A percentile compares a stretch with the other conserved stretches of the same genome.
These are phyloP conservation scores for Paramecium sexaurelia DNA, from an alignment of 73 alveolate genomes.

Conservation along the genomic window DNA sequence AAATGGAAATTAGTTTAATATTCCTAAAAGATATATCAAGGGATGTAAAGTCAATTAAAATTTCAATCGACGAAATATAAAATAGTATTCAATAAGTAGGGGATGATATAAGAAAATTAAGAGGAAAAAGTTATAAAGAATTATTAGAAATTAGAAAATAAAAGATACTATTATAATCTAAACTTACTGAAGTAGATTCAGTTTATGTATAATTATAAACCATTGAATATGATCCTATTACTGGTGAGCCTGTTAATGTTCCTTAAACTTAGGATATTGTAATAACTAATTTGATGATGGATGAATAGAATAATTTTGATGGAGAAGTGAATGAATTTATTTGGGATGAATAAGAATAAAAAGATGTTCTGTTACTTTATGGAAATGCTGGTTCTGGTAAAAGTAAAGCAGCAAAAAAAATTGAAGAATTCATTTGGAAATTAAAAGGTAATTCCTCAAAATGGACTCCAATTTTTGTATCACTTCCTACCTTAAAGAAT, in stretches of 20 bases:
- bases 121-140: neutral
- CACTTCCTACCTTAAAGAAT: neutral
- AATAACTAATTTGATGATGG: neutral
- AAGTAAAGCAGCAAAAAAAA: constrained; percentile 1
- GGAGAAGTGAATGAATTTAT: neutral
- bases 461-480: neutral
- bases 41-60: neutral
- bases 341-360: neutral
- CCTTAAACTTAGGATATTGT: neutral
- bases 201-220: neutral
- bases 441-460: neutral
- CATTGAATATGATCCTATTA: neutral
- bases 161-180: neutral
- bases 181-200: neutral
- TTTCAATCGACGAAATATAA: neutral
- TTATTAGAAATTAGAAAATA: neutral
- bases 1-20: neutral
- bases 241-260: neutral
- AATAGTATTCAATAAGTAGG: neutral
- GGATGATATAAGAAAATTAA: neutral
- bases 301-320: neutral
- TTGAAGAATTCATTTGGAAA: constrained; percentile 1
- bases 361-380: neutral
- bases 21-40: neutral
- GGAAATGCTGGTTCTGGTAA: constrained; percentile 46